Conservation (phyloP, 305 asterid species). For the Fraxinus paxiana region DNA sequence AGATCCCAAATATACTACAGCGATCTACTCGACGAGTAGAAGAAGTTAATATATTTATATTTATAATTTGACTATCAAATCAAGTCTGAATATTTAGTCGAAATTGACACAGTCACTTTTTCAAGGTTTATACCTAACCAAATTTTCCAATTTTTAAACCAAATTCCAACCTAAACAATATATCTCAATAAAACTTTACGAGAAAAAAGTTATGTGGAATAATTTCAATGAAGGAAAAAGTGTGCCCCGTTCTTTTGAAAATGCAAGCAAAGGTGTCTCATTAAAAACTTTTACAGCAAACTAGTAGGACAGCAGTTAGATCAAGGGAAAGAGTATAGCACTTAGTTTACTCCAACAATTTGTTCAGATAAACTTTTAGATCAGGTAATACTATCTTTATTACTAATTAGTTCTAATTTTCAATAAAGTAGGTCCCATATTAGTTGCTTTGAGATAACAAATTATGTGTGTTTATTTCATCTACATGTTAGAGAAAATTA, state of each 20-base stretch:
- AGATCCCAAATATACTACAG: too few species aligned
- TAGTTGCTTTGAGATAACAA: not conserved
- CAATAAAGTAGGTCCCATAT: not conserved
- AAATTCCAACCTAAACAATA: not conserved
- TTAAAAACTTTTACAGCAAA: not conserved
- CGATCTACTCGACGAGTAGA: too few species aligned
- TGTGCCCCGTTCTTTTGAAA: not conserved
- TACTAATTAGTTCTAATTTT: not conserved
- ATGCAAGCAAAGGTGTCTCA: not conserved
- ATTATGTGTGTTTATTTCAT: too few species aligned
- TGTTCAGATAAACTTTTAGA: not conserved
- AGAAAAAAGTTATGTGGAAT: not conserved
- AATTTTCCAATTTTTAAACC: too few species aligned
- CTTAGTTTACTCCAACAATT: not conserved
- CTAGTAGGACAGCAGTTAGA: not conserved
- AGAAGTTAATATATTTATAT: too few species aligned
- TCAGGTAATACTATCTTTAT: not conserved
- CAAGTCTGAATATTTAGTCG: too few species aligned
- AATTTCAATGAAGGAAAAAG: not conserved
- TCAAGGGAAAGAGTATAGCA: not conserved
- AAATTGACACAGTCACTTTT: too few species aligned
- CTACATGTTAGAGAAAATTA: not conserved
- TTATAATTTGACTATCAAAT: too few species aligned
- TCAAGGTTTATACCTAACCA: too few species aligned
- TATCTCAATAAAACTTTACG: not conserved